Evolutionary conservation across 805 yeast genomes (phyloP), one percentile per base, ranked within the genome.

Genomic region (Sugiyamaella chiloensis): DNA sequence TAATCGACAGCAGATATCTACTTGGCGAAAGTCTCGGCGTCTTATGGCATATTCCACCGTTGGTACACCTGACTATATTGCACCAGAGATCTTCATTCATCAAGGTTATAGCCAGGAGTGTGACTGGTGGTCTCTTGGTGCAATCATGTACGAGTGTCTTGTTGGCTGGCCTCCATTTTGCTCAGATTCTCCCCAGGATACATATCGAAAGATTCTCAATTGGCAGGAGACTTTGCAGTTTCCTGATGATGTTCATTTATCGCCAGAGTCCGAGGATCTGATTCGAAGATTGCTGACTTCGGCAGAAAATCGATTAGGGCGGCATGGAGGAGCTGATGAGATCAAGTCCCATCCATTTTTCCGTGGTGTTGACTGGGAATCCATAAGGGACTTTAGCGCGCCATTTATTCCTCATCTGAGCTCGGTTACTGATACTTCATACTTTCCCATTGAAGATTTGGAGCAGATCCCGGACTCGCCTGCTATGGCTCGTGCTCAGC

Each of bases 131-230:
- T 85, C 95, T 6, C 69, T 89, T 39, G 97, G 97, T 24, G 96
- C 96, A 1, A 89, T 89, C 62, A 90, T 89, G 97, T 89, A 85
- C 67, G 97, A 89, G 73, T 89, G 97, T 70, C 71, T 89, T 52
- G 86, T 89, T 51, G 97, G 97, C 26, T 89, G 96, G 96, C 96
- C 97, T 21, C 97, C 97, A 40, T 89, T 89, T 66, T 89, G 96
- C 69, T 83, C 93, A 0, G 96, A 89, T 60, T 86, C 95, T 8
- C 96, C 96, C 8, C 95, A 87, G 52, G 97, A 89, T 57, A 89
- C 97, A 0, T 89, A 89, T 66, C 77, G 90, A 47, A 89, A 90
- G 75, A 89, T 89, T 60, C 74, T 89, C 62, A 87, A 87, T 65
- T 89, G 96, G 90, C 87, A 83, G 60, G 95, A 89, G 61, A 81